Conservation (phyloP, 306 rosid genomes). For the Alnus glutinosa region DNA sequence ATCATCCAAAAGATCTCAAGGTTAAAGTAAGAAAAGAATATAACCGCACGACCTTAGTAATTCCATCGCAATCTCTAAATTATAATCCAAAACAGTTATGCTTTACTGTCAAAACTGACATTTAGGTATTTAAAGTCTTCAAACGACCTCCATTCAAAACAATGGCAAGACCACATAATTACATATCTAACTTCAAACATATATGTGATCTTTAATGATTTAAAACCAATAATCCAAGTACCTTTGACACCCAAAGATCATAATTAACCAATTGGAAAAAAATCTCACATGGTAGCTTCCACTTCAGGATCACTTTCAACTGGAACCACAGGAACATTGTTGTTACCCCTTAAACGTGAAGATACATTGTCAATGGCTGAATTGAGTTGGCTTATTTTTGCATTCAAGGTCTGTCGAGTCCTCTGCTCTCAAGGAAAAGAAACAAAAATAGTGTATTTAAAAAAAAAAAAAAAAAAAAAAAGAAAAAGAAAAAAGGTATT, state of each 20-base stretch:
- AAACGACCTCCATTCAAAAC: slow-evolving; percentile 19
- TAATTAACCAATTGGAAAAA: slow-evolving; percentile 2
- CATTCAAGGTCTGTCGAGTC: slow-evolving; percentile 77
- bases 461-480: slow-evolving; percentile 4
- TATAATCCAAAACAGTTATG: background rate
- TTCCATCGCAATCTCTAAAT: background rate
- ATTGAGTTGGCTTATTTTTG: slow-evolving; percentile 82
- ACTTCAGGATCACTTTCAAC: slow-evolving; percentile 72
- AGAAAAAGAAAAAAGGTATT: background rate
- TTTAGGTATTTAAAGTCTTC: slow-evolving; percentile 15
- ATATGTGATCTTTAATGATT: slow-evolving; percentile 19
- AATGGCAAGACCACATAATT: slow-evolving; percentile 19
- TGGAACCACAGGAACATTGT: slow-evolving; percentile 50
- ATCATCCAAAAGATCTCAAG: background rate
- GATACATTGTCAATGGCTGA: slow-evolving; percentile 95
- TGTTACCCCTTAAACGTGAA: slow-evolving; percentile 92
- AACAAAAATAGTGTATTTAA: slow-evolving; percentile 9
- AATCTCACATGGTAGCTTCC: slow-evolving; percentile 66
- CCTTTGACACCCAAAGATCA: slow-evolving; percentile 8
- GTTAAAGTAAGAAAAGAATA: background rate
- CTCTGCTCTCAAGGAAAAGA: slow-evolving; percentile 51
- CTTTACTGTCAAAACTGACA: background rate
- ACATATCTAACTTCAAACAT: background rate
- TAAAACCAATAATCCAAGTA: slow-evolving; percentile 23
- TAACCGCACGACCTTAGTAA: background rate